Percentiles rank a stretch among this genome's conserved stretches.
phyloP scores from a whole-genome alignment of 805 yeast genomes.

The Cyberlindnera nakhonratchasimensis region DNA sequence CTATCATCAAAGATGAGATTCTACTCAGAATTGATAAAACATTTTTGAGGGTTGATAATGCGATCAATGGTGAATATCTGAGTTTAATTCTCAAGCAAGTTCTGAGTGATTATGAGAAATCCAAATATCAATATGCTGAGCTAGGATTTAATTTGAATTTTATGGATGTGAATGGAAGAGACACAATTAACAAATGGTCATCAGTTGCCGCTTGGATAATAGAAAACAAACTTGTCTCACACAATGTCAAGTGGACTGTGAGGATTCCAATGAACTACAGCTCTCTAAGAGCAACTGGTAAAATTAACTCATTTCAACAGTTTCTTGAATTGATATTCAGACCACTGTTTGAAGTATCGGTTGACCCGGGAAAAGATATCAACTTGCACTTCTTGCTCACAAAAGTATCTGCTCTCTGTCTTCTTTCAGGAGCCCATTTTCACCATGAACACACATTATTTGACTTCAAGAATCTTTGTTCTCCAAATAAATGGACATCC shows the following conservation, averaged over 20 bases:
- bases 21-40: slow-evolving; percentile 32
- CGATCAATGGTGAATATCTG: slow-evolving; percentile 36
- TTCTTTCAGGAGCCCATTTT: slow-evolving; percentile 27
- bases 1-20: slow-evolving; percentile 26
- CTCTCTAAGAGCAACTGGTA: slow-evolving; percentile 20
- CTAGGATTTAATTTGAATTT: slow-evolving; percentile 33
- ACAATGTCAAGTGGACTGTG: slow-evolving; percentile 38
- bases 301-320: slow-evolving; percentile 31
- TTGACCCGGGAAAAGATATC: slow-evolving; percentile 24
- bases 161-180: slow-evolving; percentile 18
- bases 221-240: slow-evolving; percentile 36
- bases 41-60: slow-evolving; percentile 36
- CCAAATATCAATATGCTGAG: slow-evolving; percentile 38
- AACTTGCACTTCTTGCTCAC: slow-evolving; percentile 32
- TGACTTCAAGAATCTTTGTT: slow-evolving; percentile 18
- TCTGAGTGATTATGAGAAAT: slow-evolving; percentile 33
- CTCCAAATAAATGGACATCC: slow-evolving; percentile 32
- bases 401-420: slow-evolving; percentile 33
- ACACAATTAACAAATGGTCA: slow-evolving; percentile 26
- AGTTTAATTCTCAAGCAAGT: slow-evolving; percentile 33
- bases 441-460: slow-evolving; percentile 19
- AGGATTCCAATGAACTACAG: slow-evolving; percentile 33
- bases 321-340: slow-evolving; percentile 32
- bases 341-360: slow-evolving; percentile 31
- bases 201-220: slow-evolving; percentile 35